phyloP scores from a whole-genome alignment of 495 filamentous ascomycete species.

The Barbatosphaeria neglecta region DNA sequence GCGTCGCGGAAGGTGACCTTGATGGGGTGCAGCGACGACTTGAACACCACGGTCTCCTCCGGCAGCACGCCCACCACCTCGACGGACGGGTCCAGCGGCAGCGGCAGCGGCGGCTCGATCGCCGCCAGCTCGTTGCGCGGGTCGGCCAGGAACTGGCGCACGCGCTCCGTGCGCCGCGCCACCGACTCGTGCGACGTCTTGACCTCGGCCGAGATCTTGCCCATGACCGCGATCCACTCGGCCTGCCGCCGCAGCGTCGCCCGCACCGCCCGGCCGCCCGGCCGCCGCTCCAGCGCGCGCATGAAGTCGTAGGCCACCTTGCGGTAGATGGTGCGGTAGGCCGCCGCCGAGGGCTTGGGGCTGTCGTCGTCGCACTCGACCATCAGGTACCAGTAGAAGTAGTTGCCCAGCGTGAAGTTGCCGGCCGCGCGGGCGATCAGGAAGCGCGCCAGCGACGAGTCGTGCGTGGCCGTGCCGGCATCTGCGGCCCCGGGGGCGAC shows the following conservation, averaged over 20 bases:
- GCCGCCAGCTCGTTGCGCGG: constrained; percentile 73
- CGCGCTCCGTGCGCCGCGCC: constrained; percentile 62
- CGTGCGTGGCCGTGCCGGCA: constrained; percentile 52
- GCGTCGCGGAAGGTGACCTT: constrained; percentile 82
- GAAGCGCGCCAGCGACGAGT: constrained; percentile 84
- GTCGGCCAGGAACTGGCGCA: constrained; percentile 75
- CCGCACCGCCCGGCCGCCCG: constrained; percentile 55
- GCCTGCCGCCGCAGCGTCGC: constrained; percentile 75
- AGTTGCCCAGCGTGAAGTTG: constrained; percentile 85
- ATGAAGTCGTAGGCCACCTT: constrained; percentile 95
- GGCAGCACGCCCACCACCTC: constrained; percentile 67
- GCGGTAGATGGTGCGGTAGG: constrained; percentile 72
- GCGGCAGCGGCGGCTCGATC: constrained; percentile 77
- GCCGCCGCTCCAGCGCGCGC: constrained; percentile 55
- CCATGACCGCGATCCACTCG: constrained; percentile 76
- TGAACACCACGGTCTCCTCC: constrained; percentile 85
- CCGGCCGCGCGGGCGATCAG: constrained; percentile 73
- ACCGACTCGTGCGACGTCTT: constrained; percentile 70
- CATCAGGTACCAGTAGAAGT: constrained; percentile 96
- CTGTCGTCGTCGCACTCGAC: constrained; percentile 82
- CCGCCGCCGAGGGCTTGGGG: constrained; percentile 48
- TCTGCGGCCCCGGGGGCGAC: too few species aligned
- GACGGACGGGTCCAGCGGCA: constrained; percentile 80
- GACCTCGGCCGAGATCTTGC: constrained; percentile 82
- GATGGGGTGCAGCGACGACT: constrained; percentile 82